phyloP scores from a whole-genome alignment of 768 basidiomycete genomes.

The Amanita thiersii region DNA sequence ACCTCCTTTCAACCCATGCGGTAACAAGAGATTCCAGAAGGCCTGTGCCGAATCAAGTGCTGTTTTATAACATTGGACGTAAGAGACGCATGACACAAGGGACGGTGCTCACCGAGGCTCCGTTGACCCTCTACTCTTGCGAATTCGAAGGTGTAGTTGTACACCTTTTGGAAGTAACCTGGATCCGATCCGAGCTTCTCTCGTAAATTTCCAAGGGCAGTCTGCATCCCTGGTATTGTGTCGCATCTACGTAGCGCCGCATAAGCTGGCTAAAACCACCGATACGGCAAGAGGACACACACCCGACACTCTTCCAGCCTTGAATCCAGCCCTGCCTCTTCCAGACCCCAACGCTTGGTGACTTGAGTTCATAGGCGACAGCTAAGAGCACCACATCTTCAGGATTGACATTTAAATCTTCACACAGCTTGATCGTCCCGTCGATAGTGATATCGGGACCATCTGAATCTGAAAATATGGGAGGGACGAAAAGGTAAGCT shows the following conservation, averaged over 20 bases:
- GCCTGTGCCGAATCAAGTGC: conserved; percentile 55
- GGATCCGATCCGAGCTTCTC: conserved; percentile 55
- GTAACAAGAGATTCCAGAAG: conserved; percentile 74
- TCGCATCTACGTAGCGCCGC: conserved; percentile 42
- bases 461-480: conserved; percentile 40
- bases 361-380: conserved; percentile 75
- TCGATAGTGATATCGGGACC: conserved; percentile 63
- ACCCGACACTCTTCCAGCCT: conserved; percentile 75
- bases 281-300: conserved; percentile 16
- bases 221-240: conserved; percentile 52
- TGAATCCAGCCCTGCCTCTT: conserved; percentile 64
- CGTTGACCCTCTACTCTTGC: conserved; percentile 69
- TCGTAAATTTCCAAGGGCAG: conserved; percentile 44
- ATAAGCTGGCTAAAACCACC: neutral
- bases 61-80: neutral
- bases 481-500: conserved; percentile 2
- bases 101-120: conserved; percentile 52
- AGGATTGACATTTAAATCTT: conserved; percentile 60
- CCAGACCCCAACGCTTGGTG: conserved; percentile 69
- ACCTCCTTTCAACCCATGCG: conserved; percentile 59
- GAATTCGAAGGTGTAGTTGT: conserved; percentile 76
- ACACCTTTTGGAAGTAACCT: conserved; percentile 69
- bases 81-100: neutral
- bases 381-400: conserved; percentile 80
- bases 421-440: conserved; percentile 73